Evolutionary conservation across 1,284 basidiomycete genomes (phyloP), one percentile per base, ranked within the genome.

Genomic region (Gomphus sp.): DNA sequence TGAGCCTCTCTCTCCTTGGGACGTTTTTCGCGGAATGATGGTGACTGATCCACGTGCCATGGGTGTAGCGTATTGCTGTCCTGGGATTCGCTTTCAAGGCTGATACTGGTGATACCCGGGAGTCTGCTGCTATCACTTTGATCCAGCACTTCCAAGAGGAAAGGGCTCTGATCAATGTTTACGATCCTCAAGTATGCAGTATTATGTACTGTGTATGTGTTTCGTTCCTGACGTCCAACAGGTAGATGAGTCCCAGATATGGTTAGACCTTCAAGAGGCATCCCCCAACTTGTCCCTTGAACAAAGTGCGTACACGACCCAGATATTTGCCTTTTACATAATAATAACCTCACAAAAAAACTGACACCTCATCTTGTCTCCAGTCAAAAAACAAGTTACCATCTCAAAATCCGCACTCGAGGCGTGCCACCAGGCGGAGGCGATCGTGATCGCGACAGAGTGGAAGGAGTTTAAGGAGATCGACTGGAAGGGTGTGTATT

Each of bases 61-160:
- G 22, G 49, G 50, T 56, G 37, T 70, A 99, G 91, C 87, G 87
- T 70, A 94, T 99, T 67, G 92, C 96, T 50, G 89, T 99, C 50
- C 87, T 99, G 54, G 97, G 96, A 18, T 97, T 96, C 70, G 92
- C 92, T 6, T 95, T 94, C 84, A 95, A 95, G 78, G 93, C 93
- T 52, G 93, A 97, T 73, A 98, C 94, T 25, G 94, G 94, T 64
- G 94, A 98, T 73, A 97, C 93, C 56, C 93, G 97, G 71, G 96
- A 98, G 77, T 95, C 93, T 8, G 87, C 96, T n/a, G 85, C 96
- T 25, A 98, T 98, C 74, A 89, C 92, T 22, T 84, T 99, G 64
- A 89, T 95, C 76, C 87, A 87, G 67, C 88, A 97, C 79, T 99
- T 99, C 82, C 80, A 88, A 65, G 81, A 85, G 52, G 96, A 99